phyloP scores from a whole-genome alignment of 257 asterid species.

The Scutellaria galericulata region DNA sequence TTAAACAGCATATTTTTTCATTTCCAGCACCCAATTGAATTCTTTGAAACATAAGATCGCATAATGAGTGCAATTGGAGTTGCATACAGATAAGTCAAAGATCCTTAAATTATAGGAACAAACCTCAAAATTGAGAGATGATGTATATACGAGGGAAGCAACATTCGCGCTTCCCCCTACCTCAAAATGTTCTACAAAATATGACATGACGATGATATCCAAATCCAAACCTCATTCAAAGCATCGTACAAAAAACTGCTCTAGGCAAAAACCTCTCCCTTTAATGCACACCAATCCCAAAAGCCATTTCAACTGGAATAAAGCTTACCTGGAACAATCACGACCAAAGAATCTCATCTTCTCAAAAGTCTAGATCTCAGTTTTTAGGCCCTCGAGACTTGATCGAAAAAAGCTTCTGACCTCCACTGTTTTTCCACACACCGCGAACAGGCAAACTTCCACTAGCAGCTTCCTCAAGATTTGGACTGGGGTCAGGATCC shows the following conservation, averaged over 20 bases:
- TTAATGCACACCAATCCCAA: constrained; percentile 17
- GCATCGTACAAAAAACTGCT: constrained; percentile 25
- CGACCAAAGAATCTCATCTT: neutral
- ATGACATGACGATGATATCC: neutral
- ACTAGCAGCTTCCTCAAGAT: constrained; percentile 36
- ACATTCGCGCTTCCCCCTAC: neutral
- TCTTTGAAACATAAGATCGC: no score
- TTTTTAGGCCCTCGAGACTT: constrained; percentile 52
- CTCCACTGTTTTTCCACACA: constrained; percentile 91
- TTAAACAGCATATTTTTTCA: no score
- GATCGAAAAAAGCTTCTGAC: constrained; percentile 66
- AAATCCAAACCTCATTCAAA: constrained; percentile 26
- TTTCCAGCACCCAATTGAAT: no score
- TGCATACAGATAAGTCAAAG: no score
- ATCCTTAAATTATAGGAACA: no score
- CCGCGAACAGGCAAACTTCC: constrained; percentile 71
- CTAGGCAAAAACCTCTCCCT: constrained; percentile 34
- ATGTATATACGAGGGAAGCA: constrained; percentile 24
- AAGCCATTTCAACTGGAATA: constrained; percentile 23
- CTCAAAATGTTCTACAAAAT: constrained; percentile 8
- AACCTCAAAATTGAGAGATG: neutral
- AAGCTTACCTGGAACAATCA: neutral
- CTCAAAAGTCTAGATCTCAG: constrained; percentile 21
- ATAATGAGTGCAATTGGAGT: no score
- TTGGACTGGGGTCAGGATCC: constrained; percentile 61